Base-by-base conservation (phyloP, 2,329 filamentous ascomycete species). In the Fusarium anthophilum region DNA sequence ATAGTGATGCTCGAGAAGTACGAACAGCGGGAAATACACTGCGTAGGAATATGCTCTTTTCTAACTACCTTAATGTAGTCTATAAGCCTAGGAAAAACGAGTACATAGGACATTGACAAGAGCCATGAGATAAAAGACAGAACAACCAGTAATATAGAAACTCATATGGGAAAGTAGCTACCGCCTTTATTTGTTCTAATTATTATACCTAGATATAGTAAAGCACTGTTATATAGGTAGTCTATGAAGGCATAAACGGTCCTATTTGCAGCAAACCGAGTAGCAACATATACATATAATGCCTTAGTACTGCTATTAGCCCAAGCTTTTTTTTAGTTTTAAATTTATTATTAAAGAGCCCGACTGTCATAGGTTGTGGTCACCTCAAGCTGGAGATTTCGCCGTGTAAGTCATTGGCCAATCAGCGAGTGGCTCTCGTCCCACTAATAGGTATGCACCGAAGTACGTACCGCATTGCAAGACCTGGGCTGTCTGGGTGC, bases 381-480 rank as follows among this genome's bases (percentile, higher is more conserved):
- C 50, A 37, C 30, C n/a, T 35, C 11, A 41, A 50, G 17, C 61
- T 48, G 55, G 50, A 32, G 28, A 32, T 69, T 57, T 43, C 22
- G 22, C 56, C 57, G 43, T 68, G 35, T 50, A 62, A 60, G 53
- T 57, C 32, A 53, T 24, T 39, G 45, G 4, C 72, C 71, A 74
- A 72, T 69, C n/a, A 72, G 37, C 12, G 12, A 4, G 15, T 26
- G 10, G 6, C 0, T 2, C 1, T 32, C 2, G 38, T 13, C 51
- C 67, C 71, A 57, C 59, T 26, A 18, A 11, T 5, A 30, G 28
- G 28, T 30, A 15, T 41, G 24, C 24, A 24, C 14, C 24, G n/a
- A 53, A 56, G 61, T 73, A 75, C 57, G 64, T 70, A 61, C 72
- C 61, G 38, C 56, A 55, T 43, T 39, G 39, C 17, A 32, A 58